Evolutionary conservation across 441 rosid species (phyloP).

Genomic region (Aquilaria agallochum): DNA sequence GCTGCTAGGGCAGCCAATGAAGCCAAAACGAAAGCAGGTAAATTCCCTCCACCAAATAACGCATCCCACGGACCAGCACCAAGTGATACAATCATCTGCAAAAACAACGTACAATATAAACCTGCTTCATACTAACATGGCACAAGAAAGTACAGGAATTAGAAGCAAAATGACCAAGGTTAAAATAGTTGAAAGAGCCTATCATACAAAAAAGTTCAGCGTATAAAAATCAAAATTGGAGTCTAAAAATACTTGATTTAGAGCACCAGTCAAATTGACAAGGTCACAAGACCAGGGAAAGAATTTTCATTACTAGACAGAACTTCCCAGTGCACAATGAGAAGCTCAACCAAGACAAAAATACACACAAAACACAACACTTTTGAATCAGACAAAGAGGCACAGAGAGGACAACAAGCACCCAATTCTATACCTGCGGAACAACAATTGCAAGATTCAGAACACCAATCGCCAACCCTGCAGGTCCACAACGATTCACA

Average conservation of each 20-base stretch:
- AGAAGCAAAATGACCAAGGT: background rate
- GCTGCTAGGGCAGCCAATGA: conserved; percentile 71
- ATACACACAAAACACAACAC: background rate
- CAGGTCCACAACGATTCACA: conserved; percentile 9
- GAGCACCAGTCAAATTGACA: too few species aligned
- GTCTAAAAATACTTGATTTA: too few species aligned
- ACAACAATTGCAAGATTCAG: conserved; percentile 89
- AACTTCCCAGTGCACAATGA: background rate
- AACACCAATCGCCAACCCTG: conserved; percentile 98
- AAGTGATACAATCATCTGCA: conserved; percentile 77
- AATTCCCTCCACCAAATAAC: conserved; percentile 91
- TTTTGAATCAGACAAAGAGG: conserved; percentile 1
- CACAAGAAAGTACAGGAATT: background rate
- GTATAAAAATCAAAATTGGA: too few species aligned
- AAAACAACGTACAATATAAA: conserved; percentile 15
- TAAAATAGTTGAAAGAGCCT: background rate
- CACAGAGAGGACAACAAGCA: background rate
- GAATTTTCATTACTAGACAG: background rate
- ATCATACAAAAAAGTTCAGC: background rate
- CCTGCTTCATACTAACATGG: conserved; percentile 7
- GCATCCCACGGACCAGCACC: conserved; percentile 99
- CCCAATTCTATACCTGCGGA: conserved; percentile 57
- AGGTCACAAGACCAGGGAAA: background rate
- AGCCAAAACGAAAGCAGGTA: conserved; percentile 91
- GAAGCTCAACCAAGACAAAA: background rate